phyloP scores from a whole-genome alignment of 2,329 filamentous ascomycete genomes.

The Monilinia polystroma region DNA sequence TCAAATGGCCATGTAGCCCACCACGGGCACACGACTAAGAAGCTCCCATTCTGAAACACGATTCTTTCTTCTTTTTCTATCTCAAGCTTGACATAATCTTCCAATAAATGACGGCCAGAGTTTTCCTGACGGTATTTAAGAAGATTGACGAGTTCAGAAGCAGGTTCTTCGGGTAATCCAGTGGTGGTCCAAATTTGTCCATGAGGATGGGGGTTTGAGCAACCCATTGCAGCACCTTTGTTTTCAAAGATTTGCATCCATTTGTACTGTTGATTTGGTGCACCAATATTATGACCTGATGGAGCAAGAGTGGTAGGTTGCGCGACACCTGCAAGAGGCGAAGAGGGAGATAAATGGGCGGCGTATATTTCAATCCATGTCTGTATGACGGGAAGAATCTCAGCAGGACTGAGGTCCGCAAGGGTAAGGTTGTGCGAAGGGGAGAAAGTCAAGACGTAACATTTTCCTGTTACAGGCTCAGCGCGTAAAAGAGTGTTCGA shows the following conservation, averaged over 20 bases:
- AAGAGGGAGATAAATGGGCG: slow-evolving; percentile 71
- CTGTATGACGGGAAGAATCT: slow-evolving; percentile 80
- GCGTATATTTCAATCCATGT: slow-evolving; percentile 93
- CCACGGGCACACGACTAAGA: slow-evolving; percentile 90
- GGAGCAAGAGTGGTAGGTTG: slow-evolving; percentile 46
- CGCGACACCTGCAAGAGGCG: slow-evolving; percentile 54
- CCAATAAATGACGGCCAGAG: slow-evolving; percentile 71
- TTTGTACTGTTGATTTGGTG: slow-evolving; percentile 73
- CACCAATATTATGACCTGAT: slow-evolving; percentile 44
- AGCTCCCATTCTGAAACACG: slow-evolving; percentile 82
- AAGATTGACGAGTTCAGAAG: slow-evolving; percentile 75
- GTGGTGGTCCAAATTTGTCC: slow-evolving; percentile 96
- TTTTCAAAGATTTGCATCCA: slow-evolving; percentile 99
- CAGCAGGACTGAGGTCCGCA: slow-evolving; percentile 74
- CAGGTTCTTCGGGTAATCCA: slow-evolving; percentile 83
- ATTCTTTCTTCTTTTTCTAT: slow-evolving; percentile 77
- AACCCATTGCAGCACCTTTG: slow-evolving; percentile 96
- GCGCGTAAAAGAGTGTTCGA: slow-evolving; percentile 76
- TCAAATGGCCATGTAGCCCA: slow-evolving; percentile 99
- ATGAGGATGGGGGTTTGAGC: slow-evolving; percentile 96
- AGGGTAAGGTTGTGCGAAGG: slow-evolving; percentile 87
- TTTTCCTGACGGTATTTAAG: slow-evolving; percentile 74
- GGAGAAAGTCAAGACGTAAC: slow-evolving; percentile 95
- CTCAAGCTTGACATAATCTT: slow-evolving; percentile 80
- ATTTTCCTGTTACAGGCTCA: slow-evolving; percentile 87